Evolutionary conservation across 192 early-diverging fungal genomes (phyloP).

Genomic region (Endogone sp.): DNA sequence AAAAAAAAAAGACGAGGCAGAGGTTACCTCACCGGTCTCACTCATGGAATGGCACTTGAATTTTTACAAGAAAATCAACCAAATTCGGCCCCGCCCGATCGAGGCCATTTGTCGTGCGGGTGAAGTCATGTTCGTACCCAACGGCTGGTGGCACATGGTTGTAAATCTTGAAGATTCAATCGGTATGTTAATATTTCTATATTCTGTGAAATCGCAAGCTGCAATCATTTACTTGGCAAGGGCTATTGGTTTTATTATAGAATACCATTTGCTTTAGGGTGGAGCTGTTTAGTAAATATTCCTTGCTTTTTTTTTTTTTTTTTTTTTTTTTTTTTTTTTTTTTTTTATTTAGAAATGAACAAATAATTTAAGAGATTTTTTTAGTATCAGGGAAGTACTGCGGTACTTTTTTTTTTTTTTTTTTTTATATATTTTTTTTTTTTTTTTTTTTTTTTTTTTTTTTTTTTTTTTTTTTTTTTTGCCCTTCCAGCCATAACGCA

Average conservation of each 20-base stretch:
- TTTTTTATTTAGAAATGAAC: no score
- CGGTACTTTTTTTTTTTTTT: neutral
- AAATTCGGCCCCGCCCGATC: slow-evolving; percentile 29
- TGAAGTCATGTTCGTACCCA: slow-evolving; percentile 67
- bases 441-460: slow-evolving; percentile 1
- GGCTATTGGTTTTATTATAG: neutral
- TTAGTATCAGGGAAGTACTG: no score
- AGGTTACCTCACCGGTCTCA: slow-evolving; percentile 69
- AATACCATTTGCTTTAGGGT: neutral
- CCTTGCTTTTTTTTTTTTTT: neutral
- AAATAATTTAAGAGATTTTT: no score
- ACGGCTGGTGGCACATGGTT: slow-evolving; percentile 75
- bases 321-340: neutral
- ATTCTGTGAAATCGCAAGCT: neutral
- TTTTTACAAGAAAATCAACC: slow-evolving; percentile 48
- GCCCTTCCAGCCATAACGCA: slow-evolving; percentile 40
- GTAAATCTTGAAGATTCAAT: slow-evolving; percentile 66
- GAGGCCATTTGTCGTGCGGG: slow-evolving; percentile 64
- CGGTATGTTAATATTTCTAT: slow-evolving; percentile 30
- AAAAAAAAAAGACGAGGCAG: slow-evolving; percentile 45
- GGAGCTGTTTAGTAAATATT: neutral
- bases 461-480: neutral
- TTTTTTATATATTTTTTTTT: neutral
- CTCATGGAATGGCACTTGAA: slow-evolving; percentile 68
- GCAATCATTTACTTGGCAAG: neutral